phyloP scores from a whole-genome alignment of 208 protist genomes.

The Acanthamoeba lenticulata region DNA sequence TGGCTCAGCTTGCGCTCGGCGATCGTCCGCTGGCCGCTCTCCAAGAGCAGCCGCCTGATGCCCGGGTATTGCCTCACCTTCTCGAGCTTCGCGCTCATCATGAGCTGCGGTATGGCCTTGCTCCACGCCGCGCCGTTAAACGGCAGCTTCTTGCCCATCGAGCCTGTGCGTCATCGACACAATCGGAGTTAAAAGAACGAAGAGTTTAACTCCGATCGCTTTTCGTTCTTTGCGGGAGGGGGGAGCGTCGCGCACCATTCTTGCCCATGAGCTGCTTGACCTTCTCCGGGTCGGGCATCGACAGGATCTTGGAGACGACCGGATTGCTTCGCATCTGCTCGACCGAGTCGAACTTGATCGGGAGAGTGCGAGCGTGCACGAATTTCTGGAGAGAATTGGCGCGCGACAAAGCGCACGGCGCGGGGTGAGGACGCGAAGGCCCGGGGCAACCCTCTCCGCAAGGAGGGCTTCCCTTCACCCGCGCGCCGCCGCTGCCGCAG shows the following conservation, averaged over 20 bases:
- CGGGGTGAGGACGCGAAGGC: too few species aligned
- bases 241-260: neutral
- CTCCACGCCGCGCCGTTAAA: constrained; percentile 11
- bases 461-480: too few species aligned
- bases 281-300: constrained; percentile 38
- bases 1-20: constrained; percentile 65
- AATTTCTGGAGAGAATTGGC: constrained; percentile 22
- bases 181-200: neutral
- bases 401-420: too few species aligned
- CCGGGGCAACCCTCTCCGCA: neutral
- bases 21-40: constrained; percentile 33
- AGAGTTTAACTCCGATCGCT: neutral
- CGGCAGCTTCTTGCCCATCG: constrained; percentile 60
- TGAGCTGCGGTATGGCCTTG: neutral
- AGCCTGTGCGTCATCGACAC: neutral
- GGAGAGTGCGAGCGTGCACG: constrained; percentile 24
- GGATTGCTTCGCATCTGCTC: constrained; percentile 51
- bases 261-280: constrained; percentile 64
- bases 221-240: neutral
- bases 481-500: too few species aligned
- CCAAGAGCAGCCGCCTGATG: constrained; percentile 32
- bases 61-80: constrained; percentile 39
- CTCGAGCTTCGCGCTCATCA: neutral
- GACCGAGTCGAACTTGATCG: constrained; percentile 36
- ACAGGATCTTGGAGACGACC: constrained; percentile 41